Evolutionary conservation across 176 grass and related monocot genomes (phyloP), one percentile per base, ranked within the genome.

Genomic region (Ensete glaucum): DNA sequence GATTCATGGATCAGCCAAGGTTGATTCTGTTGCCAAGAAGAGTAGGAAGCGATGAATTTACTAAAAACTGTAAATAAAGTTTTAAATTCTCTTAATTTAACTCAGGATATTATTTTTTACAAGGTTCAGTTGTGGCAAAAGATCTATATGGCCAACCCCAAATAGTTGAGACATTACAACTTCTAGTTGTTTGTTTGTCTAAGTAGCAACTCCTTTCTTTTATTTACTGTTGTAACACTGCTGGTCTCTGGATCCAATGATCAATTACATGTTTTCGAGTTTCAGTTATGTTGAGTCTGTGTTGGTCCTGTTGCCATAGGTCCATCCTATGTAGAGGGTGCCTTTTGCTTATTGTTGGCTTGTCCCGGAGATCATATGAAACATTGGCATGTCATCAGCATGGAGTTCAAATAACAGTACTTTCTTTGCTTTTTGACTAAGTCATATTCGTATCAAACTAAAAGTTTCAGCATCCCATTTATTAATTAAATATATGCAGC

Each of bases 381-480:
- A 60, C 8, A 19, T 60, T 20, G 57, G 57, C 57, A 20, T 21
- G 19, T 4, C 21, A 43, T 43, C 34, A 4, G 4, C 26, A 67
- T 13, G 27, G 64, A 34, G 12, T 67, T 34, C 24, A 8, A 65
- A 27, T 65, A 22, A 65, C 11, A 10, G 63, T 24, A 11, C 27
- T 7, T 8, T 24, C 63, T 65, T 65, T 65, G 25, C 24, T 65
- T 43, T 34, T 11, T 25, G 63, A 27, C 22, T 27, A 65, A 26
- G 16, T 2, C 14, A 12, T 26, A 67, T 5, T 60, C 1, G 8
- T n/a, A 19, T 60, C 15, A n/a, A 60, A n/a, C 8, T 60, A 60
- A 60, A 60, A 7, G 23, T 13, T 65, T 65, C 60, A 65, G 63
- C 63, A 26, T 65, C 63, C 62, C 63, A 65, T 26, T 65, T 65